A percentile compares a stretch with the other conserved stretches of the same genome.
Evolutionary conservation across 768 basidiomycete genomes (phyloP).

Genomic region (Auriscalpium microsporum): DNA sequence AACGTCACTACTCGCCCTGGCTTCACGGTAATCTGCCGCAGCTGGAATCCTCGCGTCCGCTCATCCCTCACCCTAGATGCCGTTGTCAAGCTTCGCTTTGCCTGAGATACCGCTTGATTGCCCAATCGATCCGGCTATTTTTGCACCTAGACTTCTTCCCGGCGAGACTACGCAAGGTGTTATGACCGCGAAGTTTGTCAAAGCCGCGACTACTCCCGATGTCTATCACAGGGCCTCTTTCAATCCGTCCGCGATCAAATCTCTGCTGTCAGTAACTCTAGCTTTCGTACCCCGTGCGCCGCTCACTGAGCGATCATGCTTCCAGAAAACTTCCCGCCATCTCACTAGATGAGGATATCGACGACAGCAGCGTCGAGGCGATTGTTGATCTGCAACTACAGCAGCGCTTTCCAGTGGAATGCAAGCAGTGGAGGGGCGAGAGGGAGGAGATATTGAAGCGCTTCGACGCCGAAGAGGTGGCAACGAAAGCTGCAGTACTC

Average conservation of each 20-base stretch:
- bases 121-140: background rate
- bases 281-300: too few relatives aligned
- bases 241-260: background rate
- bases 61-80: background rate
- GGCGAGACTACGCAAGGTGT: conserved; percentile 16
- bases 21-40: conserved; percentile 30
- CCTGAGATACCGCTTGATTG: background rate
- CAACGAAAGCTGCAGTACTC: background rate
- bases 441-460: background rate
- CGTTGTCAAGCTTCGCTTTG: background rate
- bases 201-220: background rate
- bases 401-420: background rate
- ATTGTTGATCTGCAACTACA: background rate
- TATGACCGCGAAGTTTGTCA: background rate
- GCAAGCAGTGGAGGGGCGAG: background rate
- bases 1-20: conserved; percentile 34
- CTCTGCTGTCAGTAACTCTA: background rate
- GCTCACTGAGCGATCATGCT: too few relatives aligned
- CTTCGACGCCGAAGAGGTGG: background rate
- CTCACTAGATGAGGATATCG: background rate
- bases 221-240: too few relatives aligned
- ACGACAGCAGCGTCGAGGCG: background rate
- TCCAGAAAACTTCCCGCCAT: background rate
- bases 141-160: background rate
- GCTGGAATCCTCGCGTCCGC: background rate